Evolutionary conservation across 345 rosid species (phyloP).

Genomic region (Eucalyptus erythrocorys): DNA sequence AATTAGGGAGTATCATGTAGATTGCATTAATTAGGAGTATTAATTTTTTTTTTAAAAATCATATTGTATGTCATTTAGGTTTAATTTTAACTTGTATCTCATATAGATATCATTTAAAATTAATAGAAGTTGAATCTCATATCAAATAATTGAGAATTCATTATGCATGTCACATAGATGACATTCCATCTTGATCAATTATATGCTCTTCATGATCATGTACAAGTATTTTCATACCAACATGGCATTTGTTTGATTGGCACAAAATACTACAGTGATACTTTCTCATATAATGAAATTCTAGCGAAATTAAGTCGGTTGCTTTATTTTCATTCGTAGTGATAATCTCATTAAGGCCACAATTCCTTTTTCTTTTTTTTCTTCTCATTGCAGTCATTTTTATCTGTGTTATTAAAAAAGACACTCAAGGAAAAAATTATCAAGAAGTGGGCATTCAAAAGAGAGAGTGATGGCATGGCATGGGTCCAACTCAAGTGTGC

Average conservation of each 20-base stretch:
- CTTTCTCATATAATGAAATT: neutral
- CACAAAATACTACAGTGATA: neutral
- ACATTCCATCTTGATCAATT: neutral
- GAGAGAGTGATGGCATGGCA: neutral
- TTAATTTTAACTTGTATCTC: neutral
- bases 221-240: neutral
- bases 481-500: neutral
- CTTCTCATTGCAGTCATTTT: neutral
- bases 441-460: neutral
- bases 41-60: neutral
- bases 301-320: neutral
- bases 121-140: neutral
- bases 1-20: neutral
- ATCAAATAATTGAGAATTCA: neutral
- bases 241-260: neutral
- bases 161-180: neutral
- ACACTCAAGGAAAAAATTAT: neutral
- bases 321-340: neutral
- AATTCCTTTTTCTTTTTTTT: neutral
- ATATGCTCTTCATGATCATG: neutral
- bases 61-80: neutral
- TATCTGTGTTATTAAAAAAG: neutral
- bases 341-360: neutral
- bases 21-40: neutral
- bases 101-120: too few relatives aligned